Percentiles rank a stretch among this genome's conserved stretches.
These are phyloP conservation scores for Parachaetomium inaequale DNA, from an alignment of 495 filamentous ascomycete genomes.

Conservation along the genomic window DNA sequence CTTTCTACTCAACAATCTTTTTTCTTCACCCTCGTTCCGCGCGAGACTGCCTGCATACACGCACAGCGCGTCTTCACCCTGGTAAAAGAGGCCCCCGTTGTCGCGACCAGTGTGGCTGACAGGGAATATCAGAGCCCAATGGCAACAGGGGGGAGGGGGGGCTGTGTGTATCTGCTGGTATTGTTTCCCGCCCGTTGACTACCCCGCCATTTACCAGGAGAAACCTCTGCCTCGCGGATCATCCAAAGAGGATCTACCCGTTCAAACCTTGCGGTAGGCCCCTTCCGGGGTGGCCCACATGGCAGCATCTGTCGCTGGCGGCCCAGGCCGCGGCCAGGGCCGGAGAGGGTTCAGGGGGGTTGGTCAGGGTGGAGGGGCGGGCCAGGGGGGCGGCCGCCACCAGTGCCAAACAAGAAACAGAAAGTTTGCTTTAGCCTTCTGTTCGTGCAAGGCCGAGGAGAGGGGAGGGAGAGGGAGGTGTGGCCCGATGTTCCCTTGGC, in stretches of 20 bases:
- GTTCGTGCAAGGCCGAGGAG: not conserved
- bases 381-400: constrained; percentile 15
- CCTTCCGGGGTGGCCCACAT: constrained; percentile 34
- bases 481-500: not conserved
- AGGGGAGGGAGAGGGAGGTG: not conserved
- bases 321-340: constrained; percentile 27
- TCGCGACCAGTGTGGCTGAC: constrained; percentile 26
- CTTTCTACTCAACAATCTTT: constrained; percentile 4
- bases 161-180: constrained; percentile 6
- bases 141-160: not conserved
- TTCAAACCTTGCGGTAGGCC: constrained; percentile 23
- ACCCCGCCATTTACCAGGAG: constrained; percentile 18
- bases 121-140: constrained; percentile 24
- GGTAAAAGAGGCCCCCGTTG: constrained; percentile 22
- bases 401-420: constrained; percentile 24
- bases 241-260: constrained; percentile 28
- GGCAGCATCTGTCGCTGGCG: constrained; percentile 32
- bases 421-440: constrained; percentile 22
- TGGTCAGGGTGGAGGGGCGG: too few relatives aligned
- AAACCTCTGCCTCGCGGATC: constrained; percentile 12
- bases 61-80: constrained; percentile 21
- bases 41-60: constrained; percentile 27
- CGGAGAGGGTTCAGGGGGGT: constrained; percentile 11
- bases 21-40: not conserved
- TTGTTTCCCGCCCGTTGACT: not conserved